Evolutionary conservation across 2,329 filamentous ascomycete genomes (phyloP).

Genomic region (Botrytis pseudocinerea): DNA sequence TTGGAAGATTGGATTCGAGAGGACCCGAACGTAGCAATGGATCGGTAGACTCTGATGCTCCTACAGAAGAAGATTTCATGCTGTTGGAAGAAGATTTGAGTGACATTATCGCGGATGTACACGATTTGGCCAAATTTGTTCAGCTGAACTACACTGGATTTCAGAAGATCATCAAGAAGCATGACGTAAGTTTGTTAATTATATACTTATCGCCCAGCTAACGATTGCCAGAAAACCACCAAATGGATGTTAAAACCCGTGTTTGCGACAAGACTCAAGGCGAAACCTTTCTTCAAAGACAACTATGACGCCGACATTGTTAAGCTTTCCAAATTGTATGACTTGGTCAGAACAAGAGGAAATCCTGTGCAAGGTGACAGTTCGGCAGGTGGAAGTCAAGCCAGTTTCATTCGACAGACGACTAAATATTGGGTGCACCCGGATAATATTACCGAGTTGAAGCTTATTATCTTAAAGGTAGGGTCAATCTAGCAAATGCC

Average conservation of each 20-base stretch:
- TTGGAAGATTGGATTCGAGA: conserved; percentile 69
- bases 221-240: conserved; percentile 74
- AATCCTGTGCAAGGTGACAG: conserved; percentile 92
- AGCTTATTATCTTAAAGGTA: conserved; percentile 91
- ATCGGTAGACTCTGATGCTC: conserved; percentile 48
- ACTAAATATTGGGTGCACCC: conserved; percentile 99
- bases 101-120: conserved; percentile 97
- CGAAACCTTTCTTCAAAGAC: conserved; percentile 97
- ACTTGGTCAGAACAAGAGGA: conserved; percentile 88
- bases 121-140: conserved; percentile 96
- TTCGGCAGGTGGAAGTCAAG: conserved; percentile 85
- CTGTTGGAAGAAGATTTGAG: conserved; percentile 91
- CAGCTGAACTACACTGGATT: conserved; percentile 99
- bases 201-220: conserved; percentile 18
- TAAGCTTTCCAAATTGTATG: conserved; percentile 92
- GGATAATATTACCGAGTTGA: conserved; percentile 96
- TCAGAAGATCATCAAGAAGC: conserved; percentile 99
- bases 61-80: conserved; percentile 90
- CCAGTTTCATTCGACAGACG: conserved; percentile 94
- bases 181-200: conserved; percentile 66
- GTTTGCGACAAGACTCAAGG: conserved; percentile 92
- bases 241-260: conserved; percentile 90
- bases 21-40: conserved; percentile 46
- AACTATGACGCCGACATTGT: conserved; percentile 97
- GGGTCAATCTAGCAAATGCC: neutral